These are phyloP conservation scores for Nicotiana attenuata DNA, from an alignment of 257 asterid species.

Conservation along the genomic window DNA sequence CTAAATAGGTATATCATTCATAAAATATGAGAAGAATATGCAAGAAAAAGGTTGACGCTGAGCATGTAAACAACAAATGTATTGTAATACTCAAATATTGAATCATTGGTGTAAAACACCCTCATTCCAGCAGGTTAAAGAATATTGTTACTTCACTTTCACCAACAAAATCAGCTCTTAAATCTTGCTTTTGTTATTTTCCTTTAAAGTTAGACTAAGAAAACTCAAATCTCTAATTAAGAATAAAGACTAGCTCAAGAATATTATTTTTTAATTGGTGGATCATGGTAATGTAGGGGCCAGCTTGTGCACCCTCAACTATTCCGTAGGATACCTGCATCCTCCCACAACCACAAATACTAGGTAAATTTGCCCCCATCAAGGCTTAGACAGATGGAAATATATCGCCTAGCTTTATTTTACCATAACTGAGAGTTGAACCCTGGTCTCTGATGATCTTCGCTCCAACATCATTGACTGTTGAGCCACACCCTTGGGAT, in stretches of 20 bases:
- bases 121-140: not conserved
- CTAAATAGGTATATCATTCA: not conserved
- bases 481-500: not conserved
- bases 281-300: too few relatives aligned
- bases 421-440: not conserved
- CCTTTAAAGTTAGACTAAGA: too few relatives aligned
- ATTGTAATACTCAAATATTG: too few relatives aligned
- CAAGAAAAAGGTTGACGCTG: not conserved
- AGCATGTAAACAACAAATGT: not conserved
- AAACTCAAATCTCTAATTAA: too few relatives aligned
- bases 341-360: too few relatives aligned
- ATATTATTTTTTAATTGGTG: too few relatives aligned
- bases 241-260: too few relatives aligned
- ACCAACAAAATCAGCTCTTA: too few relatives aligned
- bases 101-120: not conserved
- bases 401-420: not conserved
- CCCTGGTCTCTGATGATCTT: not conserved
- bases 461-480: not conserved
- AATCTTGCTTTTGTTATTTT: too few relatives aligned
- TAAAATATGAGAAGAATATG: not conserved
- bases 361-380: too few relatives aligned
- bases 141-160: not conserved
- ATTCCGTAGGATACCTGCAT: too few relatives aligned
- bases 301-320: too few relatives aligned
- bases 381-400: not conserved